Base-by-base conservation (phyloP, 2,329 filamentous ascomycete species). In the Hymenoscyphus fraxineus region DNA sequence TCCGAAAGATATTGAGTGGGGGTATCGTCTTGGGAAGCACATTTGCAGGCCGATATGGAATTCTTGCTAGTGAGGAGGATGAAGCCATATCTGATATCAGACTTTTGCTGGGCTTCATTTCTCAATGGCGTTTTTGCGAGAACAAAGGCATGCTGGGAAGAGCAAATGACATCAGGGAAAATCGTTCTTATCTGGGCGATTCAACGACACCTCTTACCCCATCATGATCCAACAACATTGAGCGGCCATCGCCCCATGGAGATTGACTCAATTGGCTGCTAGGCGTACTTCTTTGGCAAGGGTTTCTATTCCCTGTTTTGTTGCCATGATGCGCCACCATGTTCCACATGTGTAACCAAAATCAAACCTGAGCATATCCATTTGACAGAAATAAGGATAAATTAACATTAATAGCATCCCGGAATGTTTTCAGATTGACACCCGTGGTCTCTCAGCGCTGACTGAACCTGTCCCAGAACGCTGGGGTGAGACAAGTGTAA, bases 1-100 rank as follows among this genome's bases (percentile, higher is more conserved):
- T 64, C 31, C 67, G 63, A 61, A 70, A 69, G 1, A 70, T 59
- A 59, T 70, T 70, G 4, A 70, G 65, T 12, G 69, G 69, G 27
- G 69, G 69, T 41, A 70, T 68, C 1, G 65, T 66, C 57, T 64
- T 61, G 38, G 69, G 69, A 22, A 70, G 61, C 41, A 69, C 62
- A 9, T 58, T 65, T 15, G 67, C 69, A 39, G 67, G 63, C 16
- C 69, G 64, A 39, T 70, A 70, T 22, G 69, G 69, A 32, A 70
- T 68, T 54, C 65, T 64, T 19, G 65, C 66, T 32, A 58, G 64
- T 2, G 57, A 60, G 39, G 47, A 40, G 44, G 64, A 65, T 19
- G 64, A 57, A 57, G 60, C 54, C 66, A 71, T 68, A 31, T 63
- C 64, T 54, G 31, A 62, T 47, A 56, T 60, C 41, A 54, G 39